phyloP scores from a whole-genome alignment of 257 asterid genomes.

The Salvia rosmarinus region DNA sequence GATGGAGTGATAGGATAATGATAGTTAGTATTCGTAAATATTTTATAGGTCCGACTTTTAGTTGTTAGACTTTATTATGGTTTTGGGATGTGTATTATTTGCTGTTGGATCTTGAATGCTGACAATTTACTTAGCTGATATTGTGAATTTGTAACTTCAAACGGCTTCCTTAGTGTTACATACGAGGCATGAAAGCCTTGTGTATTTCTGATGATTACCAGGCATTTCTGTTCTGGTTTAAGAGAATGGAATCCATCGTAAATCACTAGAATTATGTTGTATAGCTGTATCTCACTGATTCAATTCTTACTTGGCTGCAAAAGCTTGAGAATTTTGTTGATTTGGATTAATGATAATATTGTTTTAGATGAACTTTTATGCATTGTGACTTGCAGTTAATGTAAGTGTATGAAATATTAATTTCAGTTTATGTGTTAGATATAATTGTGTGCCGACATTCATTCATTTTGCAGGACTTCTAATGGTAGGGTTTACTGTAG shows the following conservation, averaged over 20 bases:
- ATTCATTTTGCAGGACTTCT: constrained; percentile 10
- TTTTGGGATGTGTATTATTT: not conserved
- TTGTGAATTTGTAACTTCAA: not conserved
- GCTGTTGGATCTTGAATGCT: constrained; percentile 1
- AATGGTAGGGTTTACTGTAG: not conserved
- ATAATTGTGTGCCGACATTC: not conserved
- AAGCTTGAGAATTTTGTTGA: not conserved
- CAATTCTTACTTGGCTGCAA: not conserved
- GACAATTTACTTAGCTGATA: not conserved
- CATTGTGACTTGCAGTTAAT: not conserved
- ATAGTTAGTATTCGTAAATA: not conserved
- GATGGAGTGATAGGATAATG: not conserved
- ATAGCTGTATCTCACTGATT: not conserved
- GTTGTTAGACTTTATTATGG: not conserved
- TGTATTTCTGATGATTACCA: not conserved
- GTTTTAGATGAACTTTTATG: constrained; percentile 2
- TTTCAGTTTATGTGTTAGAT: not conserved
- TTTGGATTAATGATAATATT: not conserved
- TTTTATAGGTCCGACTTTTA: not conserved
- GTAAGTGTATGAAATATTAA: not conserved
- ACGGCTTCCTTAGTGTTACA: not conserved
- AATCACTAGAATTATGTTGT: too few species aligned
- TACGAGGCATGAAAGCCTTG: too few species aligned
- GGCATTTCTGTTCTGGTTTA: not conserved
- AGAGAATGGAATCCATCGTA: not conserved